Base-by-base conservation (phyloP, 2,329 filamentous ascomycete genomes). In the Claviceps sp. region DNA sequence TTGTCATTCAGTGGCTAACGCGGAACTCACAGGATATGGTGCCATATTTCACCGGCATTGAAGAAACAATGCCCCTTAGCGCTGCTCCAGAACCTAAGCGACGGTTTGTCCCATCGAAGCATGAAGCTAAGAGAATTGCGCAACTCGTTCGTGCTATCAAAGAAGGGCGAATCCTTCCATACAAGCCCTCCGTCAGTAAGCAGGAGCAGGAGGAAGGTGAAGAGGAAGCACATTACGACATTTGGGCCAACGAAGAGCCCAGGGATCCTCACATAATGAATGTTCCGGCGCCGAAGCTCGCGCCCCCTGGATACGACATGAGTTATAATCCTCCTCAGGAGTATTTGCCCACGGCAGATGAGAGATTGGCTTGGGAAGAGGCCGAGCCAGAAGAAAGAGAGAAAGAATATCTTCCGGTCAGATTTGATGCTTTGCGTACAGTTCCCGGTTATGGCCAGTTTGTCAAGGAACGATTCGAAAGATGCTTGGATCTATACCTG, bases 251-350 rank as follows among this genome's bases (percentile, higher is more conserved):
- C 62, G 91, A 98, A 67, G 80, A 85, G 59, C 81, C 88, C 11
- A 79, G 85, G 59, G 80, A 86, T 37, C 85, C 90, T 55, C 87
- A 97, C 66, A 75, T 86, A 38, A 97, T 97, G 90, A 88, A 96
- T 62, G 85, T 97, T 51, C 86, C 93, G 16, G 91, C 93, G 1
- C 93, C 93, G 5, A 98, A 98, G 66, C 76, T 94, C 48, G 83
- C 91, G 29, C 91, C 93, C 39, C 93, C 93, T 29, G 89, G 89
- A 50, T 96, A 95, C 66, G 90, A 95, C 61, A 81, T 96, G 66
- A 95, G 88, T 63, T 97, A 98, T 66, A 95, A 97, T 68, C 93
- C 93, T 23, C 93, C 94, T 48, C 80, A 85, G 4, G 93, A 98
- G 71, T 98, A 97, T 65, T 73, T 98, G 2, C 94, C 91, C 1